phyloP scores from a whole-genome alignment of 345 rosid genomes.

The Triadica sebifera region DNA sequence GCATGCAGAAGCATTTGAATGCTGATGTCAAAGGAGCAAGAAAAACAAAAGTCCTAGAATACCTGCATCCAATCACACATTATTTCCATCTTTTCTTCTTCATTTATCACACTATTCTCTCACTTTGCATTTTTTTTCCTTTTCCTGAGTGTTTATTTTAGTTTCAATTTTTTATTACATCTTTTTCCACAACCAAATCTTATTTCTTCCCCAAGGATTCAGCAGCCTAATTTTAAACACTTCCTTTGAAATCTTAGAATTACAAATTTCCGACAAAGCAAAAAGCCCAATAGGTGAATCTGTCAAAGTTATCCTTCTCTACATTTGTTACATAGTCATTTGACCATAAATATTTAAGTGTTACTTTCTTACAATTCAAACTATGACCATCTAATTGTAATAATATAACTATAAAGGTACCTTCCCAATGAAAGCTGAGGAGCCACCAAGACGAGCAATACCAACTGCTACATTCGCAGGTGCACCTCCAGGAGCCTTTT shows the following conservation, averaged over 20 bases:
- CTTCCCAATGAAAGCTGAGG: constrained; percentile 91
- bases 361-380: not conserved
- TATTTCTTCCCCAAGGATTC: not conserved
- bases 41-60: not conserved
- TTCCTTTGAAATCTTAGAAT: constrained; percentile 1
- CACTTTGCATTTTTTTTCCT: not conserved
- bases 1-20: not conserved
- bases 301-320: not conserved
- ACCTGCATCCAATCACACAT: not conserved
- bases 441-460: constrained; percentile 90
- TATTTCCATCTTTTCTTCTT: not conserved
- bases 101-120: not conserved
- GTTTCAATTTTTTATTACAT: not conserved
- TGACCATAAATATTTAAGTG: not conserved
- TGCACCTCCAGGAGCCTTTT: constrained; percentile 96
- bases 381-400: not conserved
- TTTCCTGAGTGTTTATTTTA: not conserved
- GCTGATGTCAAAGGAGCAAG: not conserved
- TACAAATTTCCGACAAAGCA: not conserved
- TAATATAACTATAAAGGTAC: constrained; percentile 28
- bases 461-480: constrained; percentile 98
- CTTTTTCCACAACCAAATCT: not conserved
- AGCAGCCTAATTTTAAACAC: not conserved
- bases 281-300: not conserved
- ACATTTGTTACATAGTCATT: not conserved